Evolutionary conservation across 176 grass and related monocot genomes (phyloP).

Genomic region (Lolium perenne): DNA sequence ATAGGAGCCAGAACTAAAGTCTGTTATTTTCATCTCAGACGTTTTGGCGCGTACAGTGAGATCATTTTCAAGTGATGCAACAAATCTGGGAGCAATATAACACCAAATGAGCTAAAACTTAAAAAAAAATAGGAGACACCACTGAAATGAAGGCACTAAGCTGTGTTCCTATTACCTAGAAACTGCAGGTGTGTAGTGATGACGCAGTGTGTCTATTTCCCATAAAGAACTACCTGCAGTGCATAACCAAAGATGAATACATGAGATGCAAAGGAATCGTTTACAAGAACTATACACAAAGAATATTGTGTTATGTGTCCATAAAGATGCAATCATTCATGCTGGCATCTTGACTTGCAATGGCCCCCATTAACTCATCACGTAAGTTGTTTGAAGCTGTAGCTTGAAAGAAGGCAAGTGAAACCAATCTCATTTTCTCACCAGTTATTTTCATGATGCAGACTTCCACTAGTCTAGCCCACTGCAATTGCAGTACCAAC

Average conservation of each 20-base stretch:
- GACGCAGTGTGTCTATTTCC: slow-evolving; percentile 88
- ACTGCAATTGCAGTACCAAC: slow-evolving; percentile 10
- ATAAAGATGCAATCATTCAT: slow-evolving; percentile 27
- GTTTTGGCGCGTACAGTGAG: slow-evolving; percentile 91
- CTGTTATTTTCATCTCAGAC: slow-evolving; percentile 79
- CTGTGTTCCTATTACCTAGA: slow-evolving; percentile 64
- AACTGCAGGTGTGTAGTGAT: slow-evolving; percentile 87
- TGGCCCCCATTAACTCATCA: not conserved
- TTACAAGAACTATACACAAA: slow-evolving; percentile 12
- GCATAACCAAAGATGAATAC: slow-evolving; percentile 31
- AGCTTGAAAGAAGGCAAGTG: slow-evolving; percentile 25
- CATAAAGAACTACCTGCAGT: slow-evolving; percentile 85
- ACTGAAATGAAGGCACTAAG: slow-evolving; percentile 19
- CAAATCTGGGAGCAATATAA: slow-evolving; percentile 62
- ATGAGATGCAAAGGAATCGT: slow-evolving; percentile 4
- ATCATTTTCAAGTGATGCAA: slow-evolving; percentile 87
- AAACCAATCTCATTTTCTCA: not conserved
- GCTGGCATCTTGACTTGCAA: slow-evolving; percentile 11
- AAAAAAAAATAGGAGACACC: slow-evolving; percentile 23
- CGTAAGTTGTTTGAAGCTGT: not conserved
- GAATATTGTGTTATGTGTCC: not conserved
- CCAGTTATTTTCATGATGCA: not conserved
- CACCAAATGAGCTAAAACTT: slow-evolving; percentile 25
- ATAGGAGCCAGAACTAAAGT: slow-evolving; percentile 94
- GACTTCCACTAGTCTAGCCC: slow-evolving; percentile 19